phyloP scores from a whole-genome alignment of 2,329 filamentous ascomycete genomes.

The Chrysoporthe puriensis region DNA sequence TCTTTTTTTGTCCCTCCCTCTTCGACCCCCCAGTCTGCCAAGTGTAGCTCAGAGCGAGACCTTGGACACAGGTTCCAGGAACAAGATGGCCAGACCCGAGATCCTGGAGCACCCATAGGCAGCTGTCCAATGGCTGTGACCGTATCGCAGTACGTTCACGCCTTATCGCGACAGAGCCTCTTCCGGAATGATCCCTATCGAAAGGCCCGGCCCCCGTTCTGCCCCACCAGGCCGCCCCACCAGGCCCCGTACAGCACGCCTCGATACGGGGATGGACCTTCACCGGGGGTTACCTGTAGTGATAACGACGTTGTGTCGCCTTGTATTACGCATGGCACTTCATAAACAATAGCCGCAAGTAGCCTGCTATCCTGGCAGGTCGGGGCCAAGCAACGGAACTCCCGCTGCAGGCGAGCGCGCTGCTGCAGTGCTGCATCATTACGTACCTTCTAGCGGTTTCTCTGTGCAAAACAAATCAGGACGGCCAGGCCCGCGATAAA shows the following conservation, averaged over 20 bases:
- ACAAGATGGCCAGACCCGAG: background rate
- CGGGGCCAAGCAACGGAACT: background rate
- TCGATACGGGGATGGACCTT: background rate
- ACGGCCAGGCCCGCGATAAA: conserved; percentile 11
- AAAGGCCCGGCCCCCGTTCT: background rate
- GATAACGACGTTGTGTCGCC: conserved; percentile 3
- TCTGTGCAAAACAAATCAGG: conserved; percentile 14
- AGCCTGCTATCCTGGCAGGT: background rate
- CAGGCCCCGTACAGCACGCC: background rate
- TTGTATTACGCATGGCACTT: background rate
- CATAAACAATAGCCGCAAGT: conserved; percentile 1
- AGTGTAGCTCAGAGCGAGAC: background rate
- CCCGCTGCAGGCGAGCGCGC: background rate
- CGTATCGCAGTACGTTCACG: background rate
- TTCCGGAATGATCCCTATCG: conserved; percentile 6
- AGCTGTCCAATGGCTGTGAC: background rate
- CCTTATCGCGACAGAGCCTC: conserved; percentile 2
- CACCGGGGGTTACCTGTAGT: background rate
- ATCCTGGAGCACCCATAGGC: background rate
- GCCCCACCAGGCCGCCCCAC: background rate
- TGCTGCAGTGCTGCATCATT: conserved; percentile 18
- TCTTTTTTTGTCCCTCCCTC: background rate
- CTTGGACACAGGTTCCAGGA: background rate
- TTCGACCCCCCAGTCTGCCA: background rate
- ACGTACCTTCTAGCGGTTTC: conserved; percentile 18